phyloP scores from a whole-genome alignment of 441 rosid genomes.

The Corymbia calophylla region DNA sequence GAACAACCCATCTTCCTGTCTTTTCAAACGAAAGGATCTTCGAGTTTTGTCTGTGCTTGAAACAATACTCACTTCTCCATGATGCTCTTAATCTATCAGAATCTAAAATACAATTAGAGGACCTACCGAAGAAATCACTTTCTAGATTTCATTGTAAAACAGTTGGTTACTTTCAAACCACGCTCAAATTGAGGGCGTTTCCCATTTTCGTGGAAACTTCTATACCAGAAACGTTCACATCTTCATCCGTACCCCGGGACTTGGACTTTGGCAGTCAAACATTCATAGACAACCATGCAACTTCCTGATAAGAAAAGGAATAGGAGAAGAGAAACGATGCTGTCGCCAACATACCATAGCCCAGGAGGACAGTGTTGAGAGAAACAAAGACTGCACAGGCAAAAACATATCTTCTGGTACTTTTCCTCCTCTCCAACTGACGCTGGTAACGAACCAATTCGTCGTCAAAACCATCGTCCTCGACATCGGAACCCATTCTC shows the following conservation, averaged over 20 bases:
- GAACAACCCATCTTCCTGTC: background rate
- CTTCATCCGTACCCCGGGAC: background rate
- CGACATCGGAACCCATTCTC: conserved; percentile 49
- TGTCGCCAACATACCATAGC: conserved; percentile 48
- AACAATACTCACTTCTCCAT: background rate
- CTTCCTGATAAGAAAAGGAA: background rate
- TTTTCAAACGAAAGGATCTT: background rate
- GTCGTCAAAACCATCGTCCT: conserved; percentile 19
- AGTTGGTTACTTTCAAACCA: background rate
- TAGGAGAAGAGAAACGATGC: background rate
- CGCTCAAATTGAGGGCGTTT: background rate
- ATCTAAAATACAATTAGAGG: background rate
- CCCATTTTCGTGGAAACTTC: background rate
- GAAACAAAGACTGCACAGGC: conserved; percentile 82
- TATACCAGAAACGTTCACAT: background rate
- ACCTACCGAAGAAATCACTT: background rate
- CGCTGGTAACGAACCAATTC: conserved; percentile 8
- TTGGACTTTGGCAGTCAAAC: background rate
- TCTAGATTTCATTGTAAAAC: background rate
- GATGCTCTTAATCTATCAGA: background rate
- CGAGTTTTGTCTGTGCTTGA: background rate
- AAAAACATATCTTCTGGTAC: conserved; percentile 54
- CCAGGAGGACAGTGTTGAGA: conserved; percentile 81
- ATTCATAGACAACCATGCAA: background rate
- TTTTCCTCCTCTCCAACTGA: conserved; percentile 24